phyloP scores from a whole-genome alignment of 495 filamentous ascomycete species.

The Penicillium egyptiacum region DNA sequence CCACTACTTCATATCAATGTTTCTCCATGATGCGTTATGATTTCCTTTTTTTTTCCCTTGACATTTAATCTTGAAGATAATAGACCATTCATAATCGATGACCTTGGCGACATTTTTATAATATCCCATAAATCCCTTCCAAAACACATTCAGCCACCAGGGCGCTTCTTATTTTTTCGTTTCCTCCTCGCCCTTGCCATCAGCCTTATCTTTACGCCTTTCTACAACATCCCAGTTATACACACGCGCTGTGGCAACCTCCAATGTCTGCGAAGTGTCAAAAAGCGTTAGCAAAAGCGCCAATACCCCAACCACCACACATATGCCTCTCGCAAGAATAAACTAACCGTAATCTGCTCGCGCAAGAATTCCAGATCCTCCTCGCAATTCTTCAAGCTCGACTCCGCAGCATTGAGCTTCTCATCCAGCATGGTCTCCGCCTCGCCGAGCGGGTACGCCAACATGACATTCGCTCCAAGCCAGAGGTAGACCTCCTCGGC shows the following conservation, averaged over 20 bases:
- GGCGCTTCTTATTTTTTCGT: slow-evolving; percentile 24
- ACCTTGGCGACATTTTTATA: slow-evolving; percentile 10
- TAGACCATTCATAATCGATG: slow-evolving; percentile 4
- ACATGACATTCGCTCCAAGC: slow-evolving; percentile 98
- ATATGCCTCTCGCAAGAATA: background rate
- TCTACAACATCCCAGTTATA: slow-evolving; percentile 98
- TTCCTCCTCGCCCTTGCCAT: slow-evolving; percentile 52
- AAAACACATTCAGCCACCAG: slow-evolving; percentile 16
- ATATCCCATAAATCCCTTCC: slow-evolving; percentile 15
- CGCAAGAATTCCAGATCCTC: slow-evolving; percentile 95
- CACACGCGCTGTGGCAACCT: slow-evolving; percentile 93
- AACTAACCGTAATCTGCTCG: slow-evolving; percentile 89
- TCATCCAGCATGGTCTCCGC: slow-evolving; percentile 74
- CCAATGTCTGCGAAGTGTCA: slow-evolving; percentile 67
- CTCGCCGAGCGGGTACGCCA: slow-evolving; percentile 87
- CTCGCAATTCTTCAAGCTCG: slow-evolving; percentile 79
- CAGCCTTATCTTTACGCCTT: slow-evolving; percentile 84
- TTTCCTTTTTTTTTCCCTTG: background rate
- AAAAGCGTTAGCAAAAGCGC: slow-evolving; percentile 1
- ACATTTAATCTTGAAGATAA: background rate
- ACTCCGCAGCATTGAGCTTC: slow-evolving; percentile 76
- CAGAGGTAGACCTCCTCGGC: slow-evolving; percentile 96
- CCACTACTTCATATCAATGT: background rate
- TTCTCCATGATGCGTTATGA: background rate
- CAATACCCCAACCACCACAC: background rate